Evolutionary conservation across 192 early-diverging fungal species (phyloP), one percentile per base, ranked within the genome.

Genomic region (Entomortierella lignicola): DNA sequence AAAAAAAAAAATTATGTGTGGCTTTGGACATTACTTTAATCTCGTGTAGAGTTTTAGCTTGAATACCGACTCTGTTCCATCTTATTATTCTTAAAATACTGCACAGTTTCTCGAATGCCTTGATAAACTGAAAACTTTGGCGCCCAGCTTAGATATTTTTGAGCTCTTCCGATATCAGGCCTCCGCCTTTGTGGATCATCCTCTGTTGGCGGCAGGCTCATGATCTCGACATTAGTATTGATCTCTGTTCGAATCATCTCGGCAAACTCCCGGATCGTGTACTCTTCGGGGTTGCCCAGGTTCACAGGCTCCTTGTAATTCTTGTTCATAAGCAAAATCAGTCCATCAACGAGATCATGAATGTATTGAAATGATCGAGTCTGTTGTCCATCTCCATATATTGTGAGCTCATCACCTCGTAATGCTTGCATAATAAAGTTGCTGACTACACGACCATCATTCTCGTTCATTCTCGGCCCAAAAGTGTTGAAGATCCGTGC

Each of bases 401-500:
- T 83, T 21, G 94, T 95, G 30, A 94, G 54, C 39, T 91, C 83
- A 69, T 95, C 86, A 4, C 92, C 91, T 48, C 86, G 83, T 21
- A 95, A 71, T 1, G 93, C 91, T 75, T 95, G 94, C 77, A 93
- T 90, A 69, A 95, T 94, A 61, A 95, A 95, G 72, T 95, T 95
- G 71, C 89, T 91, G 17, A 95, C 92, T 27, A 95, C 94, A 21
- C 94, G 87, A 17, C 94, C 94, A 70, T 95, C 94, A 58, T 91
- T 85, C 53, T 87, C 88, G 66, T 91, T 92, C 94, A 95, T 95
- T 26, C 93, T 87, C 11, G 94, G 94, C n/a, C 92, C 92, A 69
- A 89, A 93, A 1, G 89, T 87, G 56, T 94, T 93, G 80, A 94
- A 94, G 42, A 94, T 93, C 31, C 92, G 85, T 15, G 88, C 91